These are phyloP conservation scores for Paxillus ammoniavirescens DNA, from an alignment of 768 basidiomycete species.

Conservation along the genomic window DNA sequence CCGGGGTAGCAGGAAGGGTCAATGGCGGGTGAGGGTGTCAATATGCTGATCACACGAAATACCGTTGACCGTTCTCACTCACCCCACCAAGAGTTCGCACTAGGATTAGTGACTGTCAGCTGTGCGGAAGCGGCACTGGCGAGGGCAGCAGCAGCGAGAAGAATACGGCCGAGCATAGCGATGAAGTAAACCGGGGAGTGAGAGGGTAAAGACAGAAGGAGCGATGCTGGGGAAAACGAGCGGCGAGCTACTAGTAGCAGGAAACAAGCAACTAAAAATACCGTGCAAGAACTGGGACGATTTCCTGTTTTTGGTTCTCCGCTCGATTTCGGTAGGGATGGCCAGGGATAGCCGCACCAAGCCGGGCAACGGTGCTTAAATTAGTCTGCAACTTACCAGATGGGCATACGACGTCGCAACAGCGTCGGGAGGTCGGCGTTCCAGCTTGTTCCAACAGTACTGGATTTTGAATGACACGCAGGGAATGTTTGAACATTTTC, in stretches of 20 bases:
- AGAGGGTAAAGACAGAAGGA: slow-evolving; percentile 11
- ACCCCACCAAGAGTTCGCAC: slow-evolving; percentile 60
- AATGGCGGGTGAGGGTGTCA: not conserved
- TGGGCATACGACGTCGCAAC: too few species aligned
- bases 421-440: too few species aligned
- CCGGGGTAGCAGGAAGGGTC: not conserved
- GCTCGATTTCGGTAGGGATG: slow-evolving; percentile 1
- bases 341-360: too few species aligned
- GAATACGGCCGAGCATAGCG: slow-evolving; percentile 34
- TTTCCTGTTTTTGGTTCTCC: slow-evolving; percentile 24
- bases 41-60: not conserved
- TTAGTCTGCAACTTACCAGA: too few species aligned
- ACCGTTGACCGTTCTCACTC: slow-evolving; percentile 18
- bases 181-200: not conserved
- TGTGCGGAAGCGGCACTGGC: slow-evolving; percentile 38
- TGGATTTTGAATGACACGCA: too few species aligned
- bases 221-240: slow-evolving; percentile 23
- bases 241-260: slow-evolving; percentile 12
- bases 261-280: slow-evolving; percentile 10
- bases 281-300: not conserved
- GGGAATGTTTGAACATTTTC: not conserved
- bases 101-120: slow-evolving; percentile 46
- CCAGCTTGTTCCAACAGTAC: too few species aligned
- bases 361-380: too few species aligned
- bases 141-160: slow-evolving; percentile 39